Conservation (phyloP, 2,329 filamentous ascomycete species). For the Coniella lustricola region DNA sequence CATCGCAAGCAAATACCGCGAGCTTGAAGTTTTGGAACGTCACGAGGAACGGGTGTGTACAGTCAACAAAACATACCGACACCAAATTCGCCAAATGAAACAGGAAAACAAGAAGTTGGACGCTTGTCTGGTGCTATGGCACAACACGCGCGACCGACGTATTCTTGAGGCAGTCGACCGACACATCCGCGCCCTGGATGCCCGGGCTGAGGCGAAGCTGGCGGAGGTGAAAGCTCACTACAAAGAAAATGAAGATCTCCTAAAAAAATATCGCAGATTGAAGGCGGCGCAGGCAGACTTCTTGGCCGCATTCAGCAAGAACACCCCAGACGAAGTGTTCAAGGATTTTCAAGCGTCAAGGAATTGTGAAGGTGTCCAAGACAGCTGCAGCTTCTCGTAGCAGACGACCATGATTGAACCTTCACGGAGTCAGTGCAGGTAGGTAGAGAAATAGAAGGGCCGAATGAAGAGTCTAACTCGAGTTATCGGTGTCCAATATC, state of each 20-base stretch:
- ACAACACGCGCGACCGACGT: slow-evolving; percentile 4
- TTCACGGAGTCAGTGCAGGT: too few relatives aligned
- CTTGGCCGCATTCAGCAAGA: slow-evolving; percentile 8
- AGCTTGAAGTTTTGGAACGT: slow-evolving; percentile 1
- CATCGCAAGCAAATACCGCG: slow-evolving; percentile 3
- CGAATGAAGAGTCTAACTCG: too few relatives aligned
- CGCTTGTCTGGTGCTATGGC: slow-evolving; percentile 10
- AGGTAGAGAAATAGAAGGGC: too few relatives aligned
- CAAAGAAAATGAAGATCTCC: slow-evolving; percentile 6
- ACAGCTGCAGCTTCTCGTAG: slow-evolving; percentile 13
- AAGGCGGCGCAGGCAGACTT: neutral
- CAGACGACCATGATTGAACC: neutral
- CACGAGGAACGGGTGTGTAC: slow-evolving; percentile 7
- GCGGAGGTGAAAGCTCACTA: slow-evolving; percentile 8
- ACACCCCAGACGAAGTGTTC: slow-evolving; percentile 12
- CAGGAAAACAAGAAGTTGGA: slow-evolving; percentile 13
- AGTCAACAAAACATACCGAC: slow-evolving; percentile 6
- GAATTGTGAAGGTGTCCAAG: slow-evolving; percentile 8
- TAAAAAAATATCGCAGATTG: neutral
- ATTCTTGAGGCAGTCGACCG: slow-evolving; percentile 9
- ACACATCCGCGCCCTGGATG: slow-evolving; percentile 6
- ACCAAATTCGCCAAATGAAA: slow-evolving; percentile 4
- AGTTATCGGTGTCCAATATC: too few relatives aligned
- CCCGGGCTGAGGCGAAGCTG: slow-evolving; percentile 7
- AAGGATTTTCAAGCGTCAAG: slow-evolving; percentile 10